Percentiles rank a stretch among this genome's conserved stretches.
Evolutionary conservation across 768 basidiomycete species (phyloP).

Genomic region (Fomitopsis pulvina): DNA sequence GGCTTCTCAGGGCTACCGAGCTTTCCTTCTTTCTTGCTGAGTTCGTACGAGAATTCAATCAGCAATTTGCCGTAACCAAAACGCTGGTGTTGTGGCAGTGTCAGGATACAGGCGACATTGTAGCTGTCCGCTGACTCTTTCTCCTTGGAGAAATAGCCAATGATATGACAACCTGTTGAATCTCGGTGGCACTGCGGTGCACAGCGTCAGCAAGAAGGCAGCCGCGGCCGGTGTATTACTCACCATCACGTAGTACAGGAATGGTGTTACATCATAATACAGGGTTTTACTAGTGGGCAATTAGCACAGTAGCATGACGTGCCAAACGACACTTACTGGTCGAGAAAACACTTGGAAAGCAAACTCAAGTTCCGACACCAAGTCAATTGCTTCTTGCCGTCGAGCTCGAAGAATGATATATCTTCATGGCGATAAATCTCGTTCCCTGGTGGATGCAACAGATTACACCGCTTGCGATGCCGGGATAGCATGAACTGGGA

Average conservation of each 20-base stretch:
- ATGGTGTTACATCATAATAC: constrained; percentile 99
- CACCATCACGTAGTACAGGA: constrained; percentile 99
- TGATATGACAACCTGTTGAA: constrained; percentile 84
- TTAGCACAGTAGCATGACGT: constrained; percentile 16
- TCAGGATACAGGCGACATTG: constrained; percentile 98
- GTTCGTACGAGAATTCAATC: constrained; percentile 97
- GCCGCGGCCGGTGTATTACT: constrained; percentile 15
- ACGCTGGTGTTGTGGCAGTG: constrained; percentile 97
- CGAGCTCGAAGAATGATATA: constrained; percentile 97
- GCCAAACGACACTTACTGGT: constrained; percentile 62
- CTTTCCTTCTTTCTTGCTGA: constrained; percentile 94
- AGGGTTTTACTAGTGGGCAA: constrained; percentile 74
- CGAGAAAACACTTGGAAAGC: constrained; percentile 95
- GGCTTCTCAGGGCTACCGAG: constrained; percentile 98
- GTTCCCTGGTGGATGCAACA: constrained; percentile 95
- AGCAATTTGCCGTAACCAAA: constrained; percentile 92
- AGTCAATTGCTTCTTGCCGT: constrained; percentile 90
- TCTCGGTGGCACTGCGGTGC: constrained; percentile 70
- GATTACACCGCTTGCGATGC: constrained; percentile 85
- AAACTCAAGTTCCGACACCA: constrained; percentile 97
- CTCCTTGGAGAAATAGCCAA: constrained; percentile 99
- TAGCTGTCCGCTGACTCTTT: constrained; percentile 98
- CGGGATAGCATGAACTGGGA: constrained; percentile 87
- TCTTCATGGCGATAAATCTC: constrained; percentile 98
- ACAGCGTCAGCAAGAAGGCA: constrained; percentile 5